Conservation (phyloP, 306 rosid species). For the Urtica urens region DNA sequence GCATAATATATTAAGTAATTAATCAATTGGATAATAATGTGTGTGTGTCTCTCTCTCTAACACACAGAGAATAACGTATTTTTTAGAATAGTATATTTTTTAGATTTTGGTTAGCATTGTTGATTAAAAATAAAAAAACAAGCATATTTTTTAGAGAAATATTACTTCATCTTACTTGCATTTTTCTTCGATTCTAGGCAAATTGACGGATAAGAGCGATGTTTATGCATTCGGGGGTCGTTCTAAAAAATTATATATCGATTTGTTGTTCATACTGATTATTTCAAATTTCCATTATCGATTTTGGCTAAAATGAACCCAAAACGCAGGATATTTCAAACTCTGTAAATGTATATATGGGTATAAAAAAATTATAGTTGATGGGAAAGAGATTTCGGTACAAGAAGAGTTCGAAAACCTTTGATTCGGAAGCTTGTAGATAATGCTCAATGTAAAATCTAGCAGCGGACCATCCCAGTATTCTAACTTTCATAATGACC, state of each 20-base stretch:
- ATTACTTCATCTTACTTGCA: neutral
- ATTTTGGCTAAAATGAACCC: too few species aligned
- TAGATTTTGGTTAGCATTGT: too few species aligned
- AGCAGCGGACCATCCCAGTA: slow-evolving; percentile 60
- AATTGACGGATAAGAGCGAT: slow-evolving; percentile 89
- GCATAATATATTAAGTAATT: too few species aligned
- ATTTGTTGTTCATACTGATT: too few species aligned
- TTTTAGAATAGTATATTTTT: too few species aligned
- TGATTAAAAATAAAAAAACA: neutral
- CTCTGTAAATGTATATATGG: too few species aligned
- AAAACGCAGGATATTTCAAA: too few species aligned
- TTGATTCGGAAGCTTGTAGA: slow-evolving; percentile 71
- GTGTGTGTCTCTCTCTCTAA: slow-evolving; percentile 15
- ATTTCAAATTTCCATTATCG: too few species aligned
- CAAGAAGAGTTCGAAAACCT: slow-evolving; percentile 31
- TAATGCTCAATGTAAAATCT: slow-evolving; percentile 58
- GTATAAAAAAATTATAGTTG: neutral
- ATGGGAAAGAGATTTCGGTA: neutral
- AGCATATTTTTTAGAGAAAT: neutral
- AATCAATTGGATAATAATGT: slow-evolving; percentile 20
- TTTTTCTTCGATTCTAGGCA: slow-evolving; percentile 33
- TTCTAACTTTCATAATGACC: slow-evolving; percentile 51
- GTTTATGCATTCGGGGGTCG: slow-evolving; percentile 89
- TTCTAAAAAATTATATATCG: too few species aligned
- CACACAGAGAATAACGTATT: too few species aligned